Conservation (phyloP, 208 protist species). For the Trypanosoma platydactyli region DNA sequence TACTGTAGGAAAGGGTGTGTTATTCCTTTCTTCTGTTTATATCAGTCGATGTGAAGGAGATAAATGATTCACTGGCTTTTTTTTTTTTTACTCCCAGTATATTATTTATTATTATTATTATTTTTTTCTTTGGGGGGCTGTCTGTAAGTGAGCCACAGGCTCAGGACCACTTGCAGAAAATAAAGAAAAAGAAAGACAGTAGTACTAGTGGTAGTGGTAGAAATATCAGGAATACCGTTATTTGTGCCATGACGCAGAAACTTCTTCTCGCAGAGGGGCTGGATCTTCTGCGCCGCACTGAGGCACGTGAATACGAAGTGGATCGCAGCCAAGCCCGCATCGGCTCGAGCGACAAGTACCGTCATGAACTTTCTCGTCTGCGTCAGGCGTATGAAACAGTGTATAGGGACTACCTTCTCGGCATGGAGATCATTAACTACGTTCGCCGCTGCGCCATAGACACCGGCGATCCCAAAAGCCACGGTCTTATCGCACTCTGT, state of each 20-base stretch:
- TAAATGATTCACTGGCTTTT: no score
- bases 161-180: background rate
- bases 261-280: slow-evolving; percentile 74
- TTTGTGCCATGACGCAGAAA: slow-evolving; percentile 66
- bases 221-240: background rate
- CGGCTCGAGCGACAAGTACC: slow-evolving; percentile 39
- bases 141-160: no score
- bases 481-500: slow-evolving; percentile 63
- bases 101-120: no score
- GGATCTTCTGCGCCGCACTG: slow-evolving; percentile 69
- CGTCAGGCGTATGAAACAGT: slow-evolving; percentile 54
- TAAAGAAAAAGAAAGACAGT: background rate
- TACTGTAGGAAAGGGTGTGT: no score
- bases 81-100: no score
- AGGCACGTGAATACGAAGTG: slow-evolving; percentile 69
- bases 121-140: no score
- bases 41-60: no score
- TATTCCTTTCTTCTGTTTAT: no score
- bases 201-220: background rate
- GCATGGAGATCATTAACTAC: slow-evolving; percentile 76
- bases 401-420: slow-evolving; percentile 63
- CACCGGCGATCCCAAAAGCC: slow-evolving; percentile 25
- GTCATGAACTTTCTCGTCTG: slow-evolving; percentile 48
- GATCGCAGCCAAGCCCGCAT: slow-evolving; percentile 55
- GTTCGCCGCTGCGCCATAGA: slow-evolving; percentile 57